Conservation (phyloP, 352 stramenopile genomes). For the Phytophthora ohioensis region DNA sequence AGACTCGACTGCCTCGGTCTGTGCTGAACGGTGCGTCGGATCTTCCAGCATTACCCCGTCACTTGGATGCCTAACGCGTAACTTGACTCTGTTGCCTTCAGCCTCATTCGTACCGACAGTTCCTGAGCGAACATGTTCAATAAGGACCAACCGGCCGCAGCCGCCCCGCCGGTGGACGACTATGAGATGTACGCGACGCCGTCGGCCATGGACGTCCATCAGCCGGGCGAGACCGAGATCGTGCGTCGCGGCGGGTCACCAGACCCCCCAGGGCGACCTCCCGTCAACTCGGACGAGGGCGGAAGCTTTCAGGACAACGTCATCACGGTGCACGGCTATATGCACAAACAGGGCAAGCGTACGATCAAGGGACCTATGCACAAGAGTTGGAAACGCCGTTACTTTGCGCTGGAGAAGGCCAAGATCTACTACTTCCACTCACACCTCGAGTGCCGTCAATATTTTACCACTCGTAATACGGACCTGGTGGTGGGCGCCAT, state of each 20-base stretch:
- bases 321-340: slow-evolving; percentile 89
- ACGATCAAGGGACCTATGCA: slow-evolving; percentile 87
- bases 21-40: slow-evolving; percentile 7
- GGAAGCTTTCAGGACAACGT: slow-evolving; percentile 78
- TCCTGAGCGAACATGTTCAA: slow-evolving; percentile 55
- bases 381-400: slow-evolving; percentile 89
- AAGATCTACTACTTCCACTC: slow-evolving; percentile 93
- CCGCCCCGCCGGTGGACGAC: slow-evolving; percentile 47
- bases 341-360: slow-evolving; percentile 92
- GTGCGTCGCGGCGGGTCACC: slow-evolving; percentile 50
- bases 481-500: slow-evolving; percentile 85
- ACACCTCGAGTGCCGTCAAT: slow-evolving; percentile 86
- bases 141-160: slow-evolving; percentile 50
- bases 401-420: slow-evolving; percentile 88
- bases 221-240: slow-evolving; percentile 65
- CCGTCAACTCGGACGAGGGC: slow-evolving; percentile 42
- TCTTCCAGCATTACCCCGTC: neutral
- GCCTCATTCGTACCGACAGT: slow-evolving; percentile 38
- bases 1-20: slow-evolving; percentile 7
- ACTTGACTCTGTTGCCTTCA: neutral
- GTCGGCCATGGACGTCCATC: slow-evolving; percentile 45
- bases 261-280: slow-evolving; percentile 45
- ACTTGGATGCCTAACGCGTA: neutral
- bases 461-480: slow-evolving; percentile 86
- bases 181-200: slow-evolving; percentile 79